Evolutionary conservation across 2,329 filamentous ascomycete genomes (phyloP), one percentile per base, ranked within the genome.

Genomic region (Nannizziopsis arthrosporioides): DNA sequence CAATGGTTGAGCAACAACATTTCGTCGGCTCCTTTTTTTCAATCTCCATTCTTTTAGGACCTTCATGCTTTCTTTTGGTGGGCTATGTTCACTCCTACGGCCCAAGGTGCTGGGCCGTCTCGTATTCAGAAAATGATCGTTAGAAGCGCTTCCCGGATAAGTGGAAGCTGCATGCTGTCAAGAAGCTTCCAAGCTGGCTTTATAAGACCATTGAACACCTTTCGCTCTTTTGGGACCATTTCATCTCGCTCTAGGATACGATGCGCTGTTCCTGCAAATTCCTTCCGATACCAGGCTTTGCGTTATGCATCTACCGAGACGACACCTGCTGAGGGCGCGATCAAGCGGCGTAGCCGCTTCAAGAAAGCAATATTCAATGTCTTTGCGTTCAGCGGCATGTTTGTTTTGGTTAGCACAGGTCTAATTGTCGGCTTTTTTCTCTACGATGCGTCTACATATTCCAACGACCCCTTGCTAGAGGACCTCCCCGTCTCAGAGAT

Each of bases 391-490:
- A 66, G 86, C 17, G 92, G 92, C 35, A 80, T 85, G 50, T 84
- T 90, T 43, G 74, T 92, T 34, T 72, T 82, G 6, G 74, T 90
- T 44, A 64, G 85, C 47, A 81, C 84, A 31, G 69, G 75, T 2
- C 73, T 84, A 5, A 74, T 96, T 5, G 67, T 88, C 15, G 84
- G 74, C 42, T 95, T 98, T 73, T 98, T 98, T 68, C 57, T 92
- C 57, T 98, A 94, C 69, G 92, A 98, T 70, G 83, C 89, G 8
- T 83, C 80, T 42, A 98, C 92, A 11, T 98, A 98, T 70, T 81
- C 78, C 51, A 83, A 88, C 54, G 73, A 82, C 41, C 69, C 77
- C 1, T 77, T 74, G 5, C 73, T 75, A 19, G 71, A 73, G 54
- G 89, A 95, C 57, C 80, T 94, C 50, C 76, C 82, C 43, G 84